Percentiles rank a stretch among this genome's conserved stretches.
phyloP scores from a whole-genome alignment of 345 rosid genomes.

The Trapa bicornis region DNA sequence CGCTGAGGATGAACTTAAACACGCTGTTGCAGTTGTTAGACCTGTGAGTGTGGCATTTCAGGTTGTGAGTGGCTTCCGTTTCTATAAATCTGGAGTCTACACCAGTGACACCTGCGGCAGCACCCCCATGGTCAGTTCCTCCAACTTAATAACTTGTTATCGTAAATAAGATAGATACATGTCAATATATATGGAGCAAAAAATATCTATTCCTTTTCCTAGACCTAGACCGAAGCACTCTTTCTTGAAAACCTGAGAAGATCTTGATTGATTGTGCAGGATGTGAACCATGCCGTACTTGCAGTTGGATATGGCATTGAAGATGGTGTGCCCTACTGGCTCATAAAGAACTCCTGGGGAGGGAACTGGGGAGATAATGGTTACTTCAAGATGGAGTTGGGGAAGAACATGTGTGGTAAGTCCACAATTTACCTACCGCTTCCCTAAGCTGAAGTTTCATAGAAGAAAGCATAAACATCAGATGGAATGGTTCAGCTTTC shows the following conservation, averaged over 20 bases:
- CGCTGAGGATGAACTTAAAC: conserved; percentile 78
- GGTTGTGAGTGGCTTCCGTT: conserved; percentile 51
- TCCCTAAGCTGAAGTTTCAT: not conserved
- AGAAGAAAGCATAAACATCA: too few relatives aligned
- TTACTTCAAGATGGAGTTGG: conserved; percentile 91
- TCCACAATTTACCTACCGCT: not conserved
- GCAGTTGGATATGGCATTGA: conserved; percentile 94
- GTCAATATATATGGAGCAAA: conserved; percentile 16
- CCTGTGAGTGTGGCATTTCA: conserved; percentile 92
- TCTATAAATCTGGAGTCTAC: conserved; percentile 75
- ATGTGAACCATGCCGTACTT: conserved; percentile 94
- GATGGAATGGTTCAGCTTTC: not conserved
- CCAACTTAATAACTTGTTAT: not conserved
- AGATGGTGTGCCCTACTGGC: conserved; percentile 72
- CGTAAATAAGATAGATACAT: not conserved
- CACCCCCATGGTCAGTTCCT: conserved; percentile 51
- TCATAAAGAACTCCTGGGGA: conserved; percentile 94
- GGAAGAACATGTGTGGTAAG: conserved; percentile 98
- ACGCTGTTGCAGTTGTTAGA: conserved; percentile 76
- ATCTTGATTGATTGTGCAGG: conserved; percentile 28
- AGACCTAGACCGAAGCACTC: conserved; percentile 30
- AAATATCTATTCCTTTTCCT: not conserved
- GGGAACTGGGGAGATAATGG: conserved; percentile 65
- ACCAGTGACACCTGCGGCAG: conserved; percentile 53
- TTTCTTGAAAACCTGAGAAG: not conserved